Evolutionary conservation across 2,329 filamentous ascomycete genomes (phyloP), one percentile per base, ranked within the genome.

Genomic region (Furcasterigmium furcatum): DNA sequence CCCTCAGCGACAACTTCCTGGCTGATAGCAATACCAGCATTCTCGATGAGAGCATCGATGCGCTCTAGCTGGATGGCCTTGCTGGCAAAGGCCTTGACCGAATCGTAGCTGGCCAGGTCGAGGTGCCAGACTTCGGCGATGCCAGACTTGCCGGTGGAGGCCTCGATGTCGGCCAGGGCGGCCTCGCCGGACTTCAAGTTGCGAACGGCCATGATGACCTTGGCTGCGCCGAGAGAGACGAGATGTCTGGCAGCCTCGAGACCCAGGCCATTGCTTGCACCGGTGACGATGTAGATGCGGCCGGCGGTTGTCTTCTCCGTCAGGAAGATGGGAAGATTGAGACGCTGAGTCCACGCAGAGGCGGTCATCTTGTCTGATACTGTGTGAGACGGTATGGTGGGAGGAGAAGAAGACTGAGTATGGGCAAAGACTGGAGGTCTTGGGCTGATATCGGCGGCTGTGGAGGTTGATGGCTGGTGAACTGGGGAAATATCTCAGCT

Each of bases 41-140:
- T 78, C 40, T 64, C 59, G 18, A 75, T 54, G 19, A 69, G 56
- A 14, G 65, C 63, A 8, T 36, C 34, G 34, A 36, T 36, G 34
- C 34, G 34, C 8, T 36, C 34, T 7, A 36, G 34, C 50, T 77
- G 77, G 46, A 6, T 67, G 63, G 2, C 61, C 48, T 12, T 74
- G 57, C 16, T 63, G 34, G 58, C 65, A 48, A 78, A 76, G 44
- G 38, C 58, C 36, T 52, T 50, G 34, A 66, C 51, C 35, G 56
- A 60, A 1, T 53, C 67, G 55, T 67, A 72, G 4, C 59, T 67
- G 4, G 49, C 43, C 41, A 76, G 64, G 44, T 77, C 70, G 6
- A 76, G 51, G 4, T 61, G 29, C 70, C 70, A 77, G 7, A 74
- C 66, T 16, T 71, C 64, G 6, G 71, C 58, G 2, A 58, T 46